Base-by-base conservation (phyloP, 2,329 filamentous ascomycete species). In the Sporothrix pseudoabietina region DNA sequence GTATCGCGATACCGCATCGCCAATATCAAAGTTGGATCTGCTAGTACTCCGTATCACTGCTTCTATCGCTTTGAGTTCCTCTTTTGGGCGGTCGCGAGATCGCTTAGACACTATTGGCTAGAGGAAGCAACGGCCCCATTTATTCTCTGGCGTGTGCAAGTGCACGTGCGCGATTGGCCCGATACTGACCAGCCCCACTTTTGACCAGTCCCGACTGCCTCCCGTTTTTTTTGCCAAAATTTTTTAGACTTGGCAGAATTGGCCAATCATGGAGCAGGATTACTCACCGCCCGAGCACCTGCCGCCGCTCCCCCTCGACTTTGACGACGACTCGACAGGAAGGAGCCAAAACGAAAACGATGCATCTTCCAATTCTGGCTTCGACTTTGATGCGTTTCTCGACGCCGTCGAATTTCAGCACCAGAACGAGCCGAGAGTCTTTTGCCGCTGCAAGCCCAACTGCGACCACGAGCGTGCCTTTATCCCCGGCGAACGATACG, bases 181-280 rank as follows among this genome's bases (percentile, higher is more conserved):
- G 6, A 35, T 30, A 32, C 44, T 49, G 44, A 35, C 22, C 2
- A n/a, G 47, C n/a, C 65, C 65, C 65, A 35, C 44, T 68, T 68
- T 68, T 32, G 30, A 32, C n/a, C 22, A 47, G 41, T 35, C 47
- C 65, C 65, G 26, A 49, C 65, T 68, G 30, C 44, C 66, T 52
- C 16, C 44, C 47, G 26, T 35, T 54, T 54, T 69, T 52, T 54
- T 54, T 52, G 44, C 66, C 47, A 69, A 69, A 69, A 39, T 39
- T 63, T 71, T 71, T 72, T 72, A 35, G 52, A 41, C 22, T 32
- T 30, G 71, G 71, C 71, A 72, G 55, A 44, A 55, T 57, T 3
- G 30, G 32, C 71, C 71, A 72, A 68, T 72, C 47, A 72, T 26
- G 35, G 12, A 3, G 32, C n/a, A 14, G n/a, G 5, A 22, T 57